Conservation (phyloP, 805 yeast species). For the Candida sonorensis region DNA sequence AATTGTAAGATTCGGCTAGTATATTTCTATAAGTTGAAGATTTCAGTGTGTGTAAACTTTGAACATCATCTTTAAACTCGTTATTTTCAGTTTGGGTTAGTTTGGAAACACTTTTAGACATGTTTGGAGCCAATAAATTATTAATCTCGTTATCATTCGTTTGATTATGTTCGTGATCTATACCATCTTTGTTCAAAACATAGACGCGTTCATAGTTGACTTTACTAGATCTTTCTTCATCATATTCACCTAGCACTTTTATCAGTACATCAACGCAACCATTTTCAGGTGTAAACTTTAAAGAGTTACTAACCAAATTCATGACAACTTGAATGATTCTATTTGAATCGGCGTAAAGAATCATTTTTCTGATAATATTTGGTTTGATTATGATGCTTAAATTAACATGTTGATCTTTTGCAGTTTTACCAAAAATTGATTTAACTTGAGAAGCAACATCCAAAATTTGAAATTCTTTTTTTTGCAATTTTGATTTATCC, state of each 20-base stretch:
- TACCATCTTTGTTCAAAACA: neutral
- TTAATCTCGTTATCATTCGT: slow-evolving; percentile 6
- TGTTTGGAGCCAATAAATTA: too few species aligned
- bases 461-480: slow-evolving; percentile 66
- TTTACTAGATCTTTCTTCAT: slow-evolving; percentile 38
- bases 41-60: slow-evolving; percentile 21
- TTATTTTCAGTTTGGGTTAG: too few species aligned
- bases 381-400: slow-evolving; percentile 61
- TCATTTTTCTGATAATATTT: slow-evolving; percentile 49
- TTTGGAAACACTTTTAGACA: too few species aligned
- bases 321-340: slow-evolving; percentile 86
- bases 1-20: slow-evolving; percentile 33
- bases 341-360: slow-evolving; percentile 81
- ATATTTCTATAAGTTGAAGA: slow-evolving; percentile 33
- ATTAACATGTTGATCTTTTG: slow-evolving; percentile 68
- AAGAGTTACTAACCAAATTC: slow-evolving; percentile 85
- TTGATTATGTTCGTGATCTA: neutral
- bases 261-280: slow-evolving; percentile 69
- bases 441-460: slow-evolving; percentile 82
- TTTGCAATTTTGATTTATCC: slow-evolving; percentile 76
- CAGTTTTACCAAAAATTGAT: slow-evolving; percentile 77
- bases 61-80: neutral
- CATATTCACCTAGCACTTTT: slow-evolving; percentile 66
- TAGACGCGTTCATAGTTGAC: slow-evolving; percentile 29
- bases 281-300: slow-evolving; percentile 88